These are phyloP conservation scores for Solanum hybrid DNA, from an alignment of 305 asterid genomes.

Conservation along the genomic window DNA sequence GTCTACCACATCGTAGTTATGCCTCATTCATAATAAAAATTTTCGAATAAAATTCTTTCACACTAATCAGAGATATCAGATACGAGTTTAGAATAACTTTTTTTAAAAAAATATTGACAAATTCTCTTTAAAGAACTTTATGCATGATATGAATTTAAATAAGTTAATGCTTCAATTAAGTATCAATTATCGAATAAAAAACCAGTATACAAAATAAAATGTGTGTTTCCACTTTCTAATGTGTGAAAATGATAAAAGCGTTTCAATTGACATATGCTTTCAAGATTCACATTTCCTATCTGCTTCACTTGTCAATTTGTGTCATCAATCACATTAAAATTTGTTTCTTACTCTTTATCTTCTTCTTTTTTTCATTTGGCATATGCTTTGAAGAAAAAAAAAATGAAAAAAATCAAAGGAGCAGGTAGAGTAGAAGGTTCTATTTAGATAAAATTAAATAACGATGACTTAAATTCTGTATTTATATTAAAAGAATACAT, in stretches of 20 bases:
- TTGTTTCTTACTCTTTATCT: too few species aligned
- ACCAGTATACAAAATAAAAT: background rate
- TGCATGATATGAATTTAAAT: background rate
- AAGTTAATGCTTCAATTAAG: background rate
- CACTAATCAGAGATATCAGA: too few species aligned
- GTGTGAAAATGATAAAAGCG: background rate
- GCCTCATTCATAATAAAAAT: too few species aligned
- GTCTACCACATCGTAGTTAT: too few species aligned
- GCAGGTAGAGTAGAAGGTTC: background rate
- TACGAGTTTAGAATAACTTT: too few species aligned
- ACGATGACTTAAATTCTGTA: rapidly evolving
- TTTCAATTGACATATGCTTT: background rate
- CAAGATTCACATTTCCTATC: background rate
- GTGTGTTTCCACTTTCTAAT: background rate
- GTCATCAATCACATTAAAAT: background rate
- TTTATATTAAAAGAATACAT: too few species aligned
- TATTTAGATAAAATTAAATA: background rate
- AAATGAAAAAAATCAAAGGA: rapidly evolving
- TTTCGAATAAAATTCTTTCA: background rate
- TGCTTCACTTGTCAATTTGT: background rate
- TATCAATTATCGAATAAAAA: background rate
- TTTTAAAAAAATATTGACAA: too few species aligned
- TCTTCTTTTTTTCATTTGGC: too few species aligned
- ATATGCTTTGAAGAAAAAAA: background rate
- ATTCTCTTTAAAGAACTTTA: too few species aligned